Evolutionary conservation across 257 asterid genomes (phyloP).

Genomic region (Marsdenia floribunda): DNA sequence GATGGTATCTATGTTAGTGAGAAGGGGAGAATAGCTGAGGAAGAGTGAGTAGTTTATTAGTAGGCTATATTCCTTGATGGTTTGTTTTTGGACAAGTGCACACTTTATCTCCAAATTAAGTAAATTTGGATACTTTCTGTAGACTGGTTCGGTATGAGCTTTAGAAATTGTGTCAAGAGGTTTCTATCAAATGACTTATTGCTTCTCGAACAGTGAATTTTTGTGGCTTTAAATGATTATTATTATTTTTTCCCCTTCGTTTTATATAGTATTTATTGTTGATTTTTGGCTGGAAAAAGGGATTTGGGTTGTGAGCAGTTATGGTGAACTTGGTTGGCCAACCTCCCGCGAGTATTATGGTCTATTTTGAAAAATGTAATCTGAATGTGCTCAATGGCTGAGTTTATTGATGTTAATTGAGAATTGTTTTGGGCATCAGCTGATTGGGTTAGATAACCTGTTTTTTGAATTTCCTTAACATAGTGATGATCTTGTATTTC

Average conservation of each 20-base stretch:
- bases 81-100: constrained; percentile 15
- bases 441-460: not conserved
- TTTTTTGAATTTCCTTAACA: not conserved
- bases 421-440: not conserved
- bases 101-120: not conserved
- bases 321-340: not conserved
- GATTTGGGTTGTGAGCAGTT: no score
- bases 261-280: not conserved
- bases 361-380: no score
- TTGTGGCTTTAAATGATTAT: not conserved
- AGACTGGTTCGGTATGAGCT: not conserved
- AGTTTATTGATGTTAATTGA: not conserved
- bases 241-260: not conserved
- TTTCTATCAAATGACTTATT: not conserved
- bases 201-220: not conserved
- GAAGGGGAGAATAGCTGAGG: constrained; percentile 63
- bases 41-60: constrained; percentile 31
- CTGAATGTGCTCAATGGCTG: not conserved
- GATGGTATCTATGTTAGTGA: constrained; percentile 87
- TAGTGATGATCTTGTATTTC: not conserved
- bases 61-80: constrained; percentile 2
- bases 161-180: not conserved
- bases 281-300: no score
- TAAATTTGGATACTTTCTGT: constrained; percentile 14
- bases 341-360: no score